phyloP scores from a whole-genome alignment of 2,329 filamentous ascomycete species.

The Aspergillus oerlinghausenensis region DNA sequence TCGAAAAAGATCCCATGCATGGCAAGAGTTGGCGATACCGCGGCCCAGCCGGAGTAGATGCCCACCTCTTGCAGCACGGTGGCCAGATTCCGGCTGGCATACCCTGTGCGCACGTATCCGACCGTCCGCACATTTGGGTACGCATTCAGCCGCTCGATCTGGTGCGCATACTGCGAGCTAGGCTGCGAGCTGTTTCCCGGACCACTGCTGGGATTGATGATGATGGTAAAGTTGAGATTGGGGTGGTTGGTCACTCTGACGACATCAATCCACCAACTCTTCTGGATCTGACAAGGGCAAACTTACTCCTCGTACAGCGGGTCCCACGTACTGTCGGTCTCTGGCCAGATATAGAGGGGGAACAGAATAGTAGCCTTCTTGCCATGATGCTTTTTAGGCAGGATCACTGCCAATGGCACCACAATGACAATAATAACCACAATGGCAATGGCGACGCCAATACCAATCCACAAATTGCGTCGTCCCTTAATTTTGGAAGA shows the following conservation, averaged over 20 bases:
- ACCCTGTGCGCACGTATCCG: conserved; percentile 40
- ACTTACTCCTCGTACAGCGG: conserved; percentile 19
- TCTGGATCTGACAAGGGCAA: background rate
- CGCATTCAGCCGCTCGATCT: conserved; percentile 33
- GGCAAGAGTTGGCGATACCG: conserved; percentile 20
- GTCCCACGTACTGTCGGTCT: conserved; percentile 16
- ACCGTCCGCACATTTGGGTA: conserved; percentile 36
- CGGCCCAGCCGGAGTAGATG: conserved; percentile 35
- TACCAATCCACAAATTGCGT: conserved; percentile 4
- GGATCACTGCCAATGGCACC: conserved; percentile 9
- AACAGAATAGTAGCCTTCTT: conserved; percentile 14
- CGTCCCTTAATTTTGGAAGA: background rate
- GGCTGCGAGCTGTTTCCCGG: conserved; percentile 31
- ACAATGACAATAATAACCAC: conserved; percentile 13
- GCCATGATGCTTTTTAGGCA: conserved; percentile 3
- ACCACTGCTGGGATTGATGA: conserved; percentile 29
- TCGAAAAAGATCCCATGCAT: conserved; percentile 41
- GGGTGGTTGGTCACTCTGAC: conserved; percentile 17
- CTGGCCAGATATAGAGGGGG: conserved; percentile 24
- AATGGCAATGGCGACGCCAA: conserved; percentile 5
- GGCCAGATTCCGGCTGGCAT: conserved; percentile 26
- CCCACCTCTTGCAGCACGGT: conserved; percentile 33
- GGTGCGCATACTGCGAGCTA: conserved; percentile 31
- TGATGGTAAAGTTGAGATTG: conserved; percentile 22
- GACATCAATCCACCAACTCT: background rate